Evolutionary conservation across 257 asterid species (phyloP), one percentile per base, ranked within the genome.

Genomic region (Ilex aquifolium): DNA sequence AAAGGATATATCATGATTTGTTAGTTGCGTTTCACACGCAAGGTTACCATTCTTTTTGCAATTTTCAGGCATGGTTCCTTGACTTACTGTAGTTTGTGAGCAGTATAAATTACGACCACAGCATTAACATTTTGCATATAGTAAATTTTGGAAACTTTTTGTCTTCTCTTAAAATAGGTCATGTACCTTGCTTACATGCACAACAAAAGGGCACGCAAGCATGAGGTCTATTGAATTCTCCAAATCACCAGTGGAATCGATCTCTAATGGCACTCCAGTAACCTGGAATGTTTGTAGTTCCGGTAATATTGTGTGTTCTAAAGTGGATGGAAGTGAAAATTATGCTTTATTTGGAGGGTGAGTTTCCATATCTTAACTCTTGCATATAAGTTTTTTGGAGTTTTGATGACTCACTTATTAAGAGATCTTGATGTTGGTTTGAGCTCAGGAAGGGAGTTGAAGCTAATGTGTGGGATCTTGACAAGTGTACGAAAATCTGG

Each of bases 291-390:
- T 80, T 29, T 77, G 96, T 75, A 83, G 76, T 53, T 85, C 90
- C 39, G 99, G 99, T 69, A 74, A 76, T 58, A 75, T 87, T 66
- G 69, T 87, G 69, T 83, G 80, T 57, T 77, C 91, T 3, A 79
- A 83, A 74, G 90, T 92, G 57, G 89, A 84, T 59, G 85, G 44
- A 63, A 76, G 58, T 62, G 97, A 92, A 68, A 77, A 71, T 56
- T 78, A 79, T 78, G 96, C 95, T 57, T 69, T 87, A 74, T 87
- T 77, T 82, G 99, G 95, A 74, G 99, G 99, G 97, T 92, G 57
- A 85, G 95, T 75, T 59, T 65, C 44, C 62, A n/a, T 21, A 17
- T 15, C 4, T 21, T 53, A 53, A 53, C 30, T 15, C 10, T 14
- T 53, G 14, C 5, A 4, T 3, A 5, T 21, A 7, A 7, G 2